phyloP scores from a whole-genome alignment of 2,329 filamentous ascomycete species.

The Botrytis tulipae region DNA sequence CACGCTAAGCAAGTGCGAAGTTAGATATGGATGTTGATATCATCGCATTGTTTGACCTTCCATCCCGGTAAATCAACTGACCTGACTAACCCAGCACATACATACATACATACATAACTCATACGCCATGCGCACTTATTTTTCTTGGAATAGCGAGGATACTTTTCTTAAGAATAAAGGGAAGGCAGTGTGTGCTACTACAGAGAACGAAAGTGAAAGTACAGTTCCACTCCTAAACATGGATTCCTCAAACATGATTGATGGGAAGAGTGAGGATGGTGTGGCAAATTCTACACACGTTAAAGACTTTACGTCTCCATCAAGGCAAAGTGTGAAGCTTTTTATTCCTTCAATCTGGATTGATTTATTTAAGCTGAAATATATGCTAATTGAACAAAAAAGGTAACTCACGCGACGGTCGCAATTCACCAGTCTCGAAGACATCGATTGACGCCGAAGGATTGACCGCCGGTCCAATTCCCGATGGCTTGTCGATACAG shows the following conservation, averaged over 20 bases:
- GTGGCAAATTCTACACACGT: neutral
- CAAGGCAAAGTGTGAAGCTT: neutral
- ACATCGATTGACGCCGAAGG: neutral
- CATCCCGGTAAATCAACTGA: neutral
- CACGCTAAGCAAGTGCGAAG: conserved; percentile 13
- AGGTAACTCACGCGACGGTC: neutral
- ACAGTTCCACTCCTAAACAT: conserved; percentile 16
- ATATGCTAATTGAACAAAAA: neutral
- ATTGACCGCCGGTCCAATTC: neutral
- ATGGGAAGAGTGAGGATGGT: neutral
- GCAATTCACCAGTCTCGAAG: neutral
- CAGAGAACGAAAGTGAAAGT: conserved; percentile 8
- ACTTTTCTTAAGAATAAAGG: neutral
- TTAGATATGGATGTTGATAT: conserved; percentile 6
- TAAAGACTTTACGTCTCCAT: neutral
- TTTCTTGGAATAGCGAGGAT: neutral
- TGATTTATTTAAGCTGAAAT: neutral
- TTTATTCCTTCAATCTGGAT: neutral
- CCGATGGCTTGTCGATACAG: conserved; percentile 16
- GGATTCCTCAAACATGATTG: neutral
- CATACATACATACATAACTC: neutral
- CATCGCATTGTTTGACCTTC: neutral
- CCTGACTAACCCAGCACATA: neutral
- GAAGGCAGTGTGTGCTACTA: neutral
- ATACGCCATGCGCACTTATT: neutral